Evolutionary conservation across 345 rosid genomes (phyloP), one percentile per base, ranked within the genome.

Genomic region (Combretum micranthum): DNA sequence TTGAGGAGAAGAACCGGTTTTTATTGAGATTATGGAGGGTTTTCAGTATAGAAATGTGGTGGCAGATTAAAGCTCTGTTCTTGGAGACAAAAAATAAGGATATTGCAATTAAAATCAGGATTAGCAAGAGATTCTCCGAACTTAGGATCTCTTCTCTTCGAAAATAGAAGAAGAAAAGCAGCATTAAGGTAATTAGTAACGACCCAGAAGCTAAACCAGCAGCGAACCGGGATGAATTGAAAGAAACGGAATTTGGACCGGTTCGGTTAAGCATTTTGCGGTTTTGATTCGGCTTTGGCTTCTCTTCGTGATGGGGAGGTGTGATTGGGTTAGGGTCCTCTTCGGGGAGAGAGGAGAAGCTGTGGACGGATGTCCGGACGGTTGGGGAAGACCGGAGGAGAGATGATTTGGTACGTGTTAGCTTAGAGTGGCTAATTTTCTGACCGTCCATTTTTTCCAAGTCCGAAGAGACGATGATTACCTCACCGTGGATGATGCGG

Each of bases 361-460:
- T 92, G 60, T 88, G 93, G 56, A 92, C 78, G 55, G 98, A 86
- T 12, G 95, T 88, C 65, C 95, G 87, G 64, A 83, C 69, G 66
- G 89, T 89, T 7, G 96, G 86, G 13, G 93, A 79, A 19, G 96
- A 85, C 32, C 94, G 84, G 52, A 92, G 87, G 25, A 93, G 87
- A 47, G 94, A 86, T 3, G 99, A 93, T 50, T 83, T 80, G 0
- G 90, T 88, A 53, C 94, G 69, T 55, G 94, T 83, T 0, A 89
- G 85, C 87, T 80, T 81, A 52, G 75, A 57, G 68, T 80, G 87
- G 69, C 81, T 63, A 4, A 32, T 32, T 68, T 74, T 82, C 57
- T 69, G 74, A 47, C 80, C 80, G 44, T 86, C 95, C 98, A 84
- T 86, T 67, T 52, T 12, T 16, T 21, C 9, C 0, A 15, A 39